These are phyloP conservation scores for Pulveroboletus sp. DNA, from an alignment of 768 basidiomycete genomes.

Conservation along the genomic window DNA sequence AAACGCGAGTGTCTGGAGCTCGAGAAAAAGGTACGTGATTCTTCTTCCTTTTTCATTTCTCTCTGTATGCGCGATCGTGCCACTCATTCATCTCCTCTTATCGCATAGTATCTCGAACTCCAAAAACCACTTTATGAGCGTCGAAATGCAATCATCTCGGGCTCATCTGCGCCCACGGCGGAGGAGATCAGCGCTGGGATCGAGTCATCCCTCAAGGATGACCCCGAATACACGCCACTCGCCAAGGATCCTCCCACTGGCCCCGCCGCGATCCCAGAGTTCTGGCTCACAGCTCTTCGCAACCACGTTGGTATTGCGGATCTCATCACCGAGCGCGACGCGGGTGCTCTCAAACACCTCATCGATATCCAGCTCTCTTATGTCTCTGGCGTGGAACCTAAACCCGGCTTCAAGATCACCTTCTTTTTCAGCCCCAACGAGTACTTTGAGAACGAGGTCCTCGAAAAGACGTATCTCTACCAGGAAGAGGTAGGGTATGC, in stretches of 20 bases:
- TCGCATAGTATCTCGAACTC: slow-evolving; percentile 65
- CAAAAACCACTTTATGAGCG: slow-evolving; percentile 85
- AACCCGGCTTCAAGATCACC: slow-evolving; percentile 88
- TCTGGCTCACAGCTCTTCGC: slow-evolving; percentile 96
- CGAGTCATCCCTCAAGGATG: slow-evolving; percentile 68
- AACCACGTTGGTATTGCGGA: slow-evolving; percentile 87
- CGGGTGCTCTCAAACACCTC: slow-evolving; percentile 77
- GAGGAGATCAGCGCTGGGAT: slow-evolving; percentile 87
- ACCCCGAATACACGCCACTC: slow-evolving; percentile 65
- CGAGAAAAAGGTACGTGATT: slow-evolving; percentile 80
- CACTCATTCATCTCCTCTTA: slow-evolving; percentile 3
- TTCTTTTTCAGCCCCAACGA: slow-evolving; percentile 84
- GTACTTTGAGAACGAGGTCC: slow-evolving; percentile 78
- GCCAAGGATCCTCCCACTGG: slow-evolving; percentile 47
- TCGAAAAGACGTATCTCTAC: slow-evolving; percentile 95
- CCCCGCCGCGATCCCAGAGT: slow-evolving; percentile 71
- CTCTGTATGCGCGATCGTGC: slow-evolving; percentile 11
- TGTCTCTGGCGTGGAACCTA: slow-evolving; percentile 56
- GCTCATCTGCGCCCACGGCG: slow-evolving; percentile 63
- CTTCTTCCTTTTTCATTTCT: slow-evolving; percentile 6
- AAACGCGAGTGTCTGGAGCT: slow-evolving; percentile 93
- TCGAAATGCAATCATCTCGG: slow-evolving; percentile 79
- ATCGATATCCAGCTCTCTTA: slow-evolving; percentile 80
- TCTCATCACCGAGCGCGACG: slow-evolving; percentile 92
- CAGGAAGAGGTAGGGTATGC: slow-evolving; percentile 90